A percentile compares a stretch with the other conserved stretches of the same genome.
Evolutionary conservation across 306 rosid genomes (phyloP).

Genomic region (Hippophae rhamnoides): DNA sequence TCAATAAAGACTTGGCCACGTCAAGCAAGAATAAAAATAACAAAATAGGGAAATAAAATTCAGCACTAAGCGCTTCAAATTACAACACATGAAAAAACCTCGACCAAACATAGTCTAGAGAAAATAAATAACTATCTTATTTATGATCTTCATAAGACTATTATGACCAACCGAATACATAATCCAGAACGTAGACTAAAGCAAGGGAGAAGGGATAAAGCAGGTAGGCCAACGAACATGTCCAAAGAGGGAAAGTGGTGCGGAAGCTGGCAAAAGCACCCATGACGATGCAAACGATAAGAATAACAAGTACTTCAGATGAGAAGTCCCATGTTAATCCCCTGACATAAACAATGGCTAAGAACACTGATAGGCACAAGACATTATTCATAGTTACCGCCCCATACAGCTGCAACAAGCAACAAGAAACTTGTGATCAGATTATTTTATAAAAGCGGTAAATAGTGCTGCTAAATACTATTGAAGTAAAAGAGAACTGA

Average conservation of each 20-base stretch:
- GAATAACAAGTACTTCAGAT: constrained; percentile 73
- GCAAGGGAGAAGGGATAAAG: constrained; percentile 82
- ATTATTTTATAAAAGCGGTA: neutral
- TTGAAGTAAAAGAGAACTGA: no score
- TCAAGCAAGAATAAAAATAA: neutral
- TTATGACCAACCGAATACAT: constrained; percentile 72
- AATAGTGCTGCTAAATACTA: neutral
- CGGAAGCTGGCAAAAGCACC: constrained; percentile 77
- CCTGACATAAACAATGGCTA: constrained; percentile 69
- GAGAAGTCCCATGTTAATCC: constrained; percentile 92
- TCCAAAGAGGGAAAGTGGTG: constrained; percentile 85
- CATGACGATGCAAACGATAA: constrained; percentile 61
- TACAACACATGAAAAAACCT: no score
- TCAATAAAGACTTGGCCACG: neutral
- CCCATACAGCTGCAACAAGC: constrained; percentile 77
- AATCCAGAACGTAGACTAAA: constrained; percentile 85
- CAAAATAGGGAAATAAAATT: neutral
- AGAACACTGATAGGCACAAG: constrained; percentile 83
- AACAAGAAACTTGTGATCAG: constrained; percentile 5
- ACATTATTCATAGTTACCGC: constrained; percentile 89
- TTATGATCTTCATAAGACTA: constrained; percentile 16
- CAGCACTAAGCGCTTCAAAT: no score
- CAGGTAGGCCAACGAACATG: constrained; percentile 58
- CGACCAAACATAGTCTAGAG: neutral
- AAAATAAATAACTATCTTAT: neutral